Base-by-base conservation (phyloP, 2,329 filamentous ascomycete species). In the Calonectria pseudoturangicola region DNA sequence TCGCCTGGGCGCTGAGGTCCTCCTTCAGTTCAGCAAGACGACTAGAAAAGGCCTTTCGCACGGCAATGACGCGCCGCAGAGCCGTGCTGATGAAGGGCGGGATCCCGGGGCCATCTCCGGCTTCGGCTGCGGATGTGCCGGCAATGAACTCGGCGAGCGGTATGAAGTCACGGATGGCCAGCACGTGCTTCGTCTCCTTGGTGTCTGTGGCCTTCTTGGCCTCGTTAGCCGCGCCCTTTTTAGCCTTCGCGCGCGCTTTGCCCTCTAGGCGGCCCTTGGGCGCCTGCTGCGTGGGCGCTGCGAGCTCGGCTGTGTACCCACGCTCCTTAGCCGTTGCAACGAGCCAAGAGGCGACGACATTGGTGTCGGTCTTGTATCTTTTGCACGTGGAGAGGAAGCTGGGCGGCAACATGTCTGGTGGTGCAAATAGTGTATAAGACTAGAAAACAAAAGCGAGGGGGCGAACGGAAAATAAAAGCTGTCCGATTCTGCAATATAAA, bases 201-300 rank as follows among this genome's bases (percentile, higher is more conserved):
- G 2, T 33, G 30, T 33, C 30, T 33, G 30, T 33, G 9, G 30
- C 30, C 9, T 33, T 33, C 21, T 21, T 21, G 21, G 30, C 30
- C 30, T 33, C 9, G 30, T 33, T 21, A 21, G 21, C 21, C 21
- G 21, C 21, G 21, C 21, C 21, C 21, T 21, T 21, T 21, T 21
- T 21, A 21, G 50, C 50, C 21, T 33, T 18, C n/a, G 33, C 54
- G 33, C 50, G 36, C 0, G 77, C 79, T 67, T 83, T 84, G 50
- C 79, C 81, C 45, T 75, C 70, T 7, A 73, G 82, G 81, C 45
- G 62, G 9, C 9, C 47, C 45, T 43, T 54, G 41, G 21, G 36
- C 39, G 21, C 21, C 21, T 21, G 21, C 21, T 21, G 21, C 21
- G 21, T 21, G 2, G 13, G 13, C 51, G 72, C 27, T 43, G 25